phyloP scores from a whole-genome alignment of 176 grass and related monocot species.

The Echinochloa phyllopogon region DNA sequence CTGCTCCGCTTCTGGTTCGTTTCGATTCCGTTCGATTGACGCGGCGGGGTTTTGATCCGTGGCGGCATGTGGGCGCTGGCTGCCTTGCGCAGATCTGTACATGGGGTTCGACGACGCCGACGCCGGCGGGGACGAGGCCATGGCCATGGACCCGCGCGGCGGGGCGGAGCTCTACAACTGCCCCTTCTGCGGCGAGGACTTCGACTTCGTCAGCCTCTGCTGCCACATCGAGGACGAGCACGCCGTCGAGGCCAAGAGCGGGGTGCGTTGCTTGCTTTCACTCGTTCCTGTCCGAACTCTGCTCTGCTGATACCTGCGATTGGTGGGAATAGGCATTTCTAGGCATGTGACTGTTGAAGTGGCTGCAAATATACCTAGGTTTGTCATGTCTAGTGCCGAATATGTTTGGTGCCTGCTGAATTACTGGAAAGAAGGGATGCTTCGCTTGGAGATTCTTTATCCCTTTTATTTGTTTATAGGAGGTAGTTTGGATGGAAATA shows the following conservation, averaged over 20 bases:
- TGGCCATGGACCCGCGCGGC: constrained; percentile 48
- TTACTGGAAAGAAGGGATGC: neutral
- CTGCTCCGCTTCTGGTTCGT: neutral
- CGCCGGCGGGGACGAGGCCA: constrained; percentile 48
- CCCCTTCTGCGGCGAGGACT: constrained; percentile 85
- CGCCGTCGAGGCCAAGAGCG: constrained; percentile 69
- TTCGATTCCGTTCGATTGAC: neutral
- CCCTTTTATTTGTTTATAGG: neutral
- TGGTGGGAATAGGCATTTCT: neutral
- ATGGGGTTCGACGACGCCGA: constrained; percentile 68
- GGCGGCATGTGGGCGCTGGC: neutral
- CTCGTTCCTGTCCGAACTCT: neutral
- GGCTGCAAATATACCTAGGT: neutral
- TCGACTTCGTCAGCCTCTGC: constrained; percentile 81
- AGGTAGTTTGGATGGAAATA: neutral
- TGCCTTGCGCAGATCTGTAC: constrained; percentile 59
- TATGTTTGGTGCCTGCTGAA: neutral
- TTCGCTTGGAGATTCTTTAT: neutral
- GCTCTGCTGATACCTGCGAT: neutral
- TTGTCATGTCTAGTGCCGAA: neutral
- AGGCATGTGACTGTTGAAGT: neutral
- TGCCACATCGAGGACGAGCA: constrained; percentile 94
- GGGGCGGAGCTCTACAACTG: constrained; percentile 62
- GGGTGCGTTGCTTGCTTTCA: constrained; percentile 45
- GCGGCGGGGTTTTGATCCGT: neutral